A percentile compares a stretch with the other conserved stretches of the same genome.
Evolutionary conservation across 2,329 filamentous ascomycete species (phyloP).

Genomic region (Leptodontidium sp.): DNA sequence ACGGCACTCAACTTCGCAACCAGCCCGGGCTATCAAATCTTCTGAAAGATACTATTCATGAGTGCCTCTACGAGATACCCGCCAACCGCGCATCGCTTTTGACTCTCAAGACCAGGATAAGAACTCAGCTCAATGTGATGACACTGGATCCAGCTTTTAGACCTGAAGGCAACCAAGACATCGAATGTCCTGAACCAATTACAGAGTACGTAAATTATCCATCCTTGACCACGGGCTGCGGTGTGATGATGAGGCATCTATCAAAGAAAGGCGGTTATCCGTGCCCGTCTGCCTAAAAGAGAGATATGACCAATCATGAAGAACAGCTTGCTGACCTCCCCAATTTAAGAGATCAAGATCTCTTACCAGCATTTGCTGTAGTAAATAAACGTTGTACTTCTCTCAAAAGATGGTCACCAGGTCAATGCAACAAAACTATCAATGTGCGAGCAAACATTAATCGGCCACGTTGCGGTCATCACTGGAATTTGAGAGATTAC

Average conservation of each 20-base stretch:
- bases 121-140: background rate
- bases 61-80: constrained; percentile 15
- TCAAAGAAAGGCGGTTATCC: too few species aligned
- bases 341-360: background rate
- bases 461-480: background rate
- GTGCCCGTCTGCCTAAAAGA: too few species aligned
- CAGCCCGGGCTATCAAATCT: background rate
- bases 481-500: constrained; percentile 1
- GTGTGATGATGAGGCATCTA: background rate
- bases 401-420: background rate
- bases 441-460: background rate
- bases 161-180: background rate
- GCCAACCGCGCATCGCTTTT: background rate
- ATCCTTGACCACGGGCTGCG: background rate
- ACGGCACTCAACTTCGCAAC: background rate
- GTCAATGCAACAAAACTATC: background rate
- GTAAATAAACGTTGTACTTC: background rate
- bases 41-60: constrained; percentile 8
- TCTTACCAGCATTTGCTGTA: background rate
- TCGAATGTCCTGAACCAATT: background rate
- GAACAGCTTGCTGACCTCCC: background rate
- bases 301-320: background rate
- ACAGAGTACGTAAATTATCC: background rate
- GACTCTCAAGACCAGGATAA: constrained; percentile 8
- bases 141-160: background rate